phyloP scores from a whole-genome alignment of 2,329 filamentous ascomycete species.

The Beauveria caledonica region DNA sequence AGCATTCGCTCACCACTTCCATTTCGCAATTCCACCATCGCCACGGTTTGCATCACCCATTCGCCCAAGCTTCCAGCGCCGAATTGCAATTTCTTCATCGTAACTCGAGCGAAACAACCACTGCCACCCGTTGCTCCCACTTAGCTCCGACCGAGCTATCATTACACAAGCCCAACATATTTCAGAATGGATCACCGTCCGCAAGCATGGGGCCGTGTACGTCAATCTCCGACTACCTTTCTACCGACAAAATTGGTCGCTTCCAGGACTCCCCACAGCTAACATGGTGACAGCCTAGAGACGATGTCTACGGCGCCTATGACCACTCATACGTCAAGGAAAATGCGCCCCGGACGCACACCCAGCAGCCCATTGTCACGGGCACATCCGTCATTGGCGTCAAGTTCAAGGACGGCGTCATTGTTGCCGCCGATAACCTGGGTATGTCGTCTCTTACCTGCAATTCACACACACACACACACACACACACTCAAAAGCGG shows the following conservation, averaged over 20 bases:
- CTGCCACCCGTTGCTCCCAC: not conserved
- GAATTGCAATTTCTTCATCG: not conserved
- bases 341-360: constrained; percentile 69
- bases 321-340: constrained; percentile 75
- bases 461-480: not conserved
- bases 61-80: not conserved
- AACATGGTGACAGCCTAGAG: constrained; percentile 62
- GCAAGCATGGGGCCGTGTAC: constrained; percentile 64
- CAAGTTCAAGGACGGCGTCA: constrained; percentile 94
- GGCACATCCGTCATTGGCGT: constrained; percentile 91
- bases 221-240: constrained; percentile 21
- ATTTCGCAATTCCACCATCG: constrained; percentile 3
- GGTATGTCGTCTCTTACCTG: constrained; percentile 43
- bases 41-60: not conserved
- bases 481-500: not conserved
- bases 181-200: constrained; percentile 60
- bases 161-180: constrained; percentile 6
- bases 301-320: constrained; percentile 94
- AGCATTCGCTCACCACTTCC: constrained; percentile 5
- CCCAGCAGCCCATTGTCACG: constrained; percentile 87
- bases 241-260: no score
- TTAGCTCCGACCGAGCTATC: not conserved
- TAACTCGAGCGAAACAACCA: not conserved
- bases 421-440: constrained; percentile 94
- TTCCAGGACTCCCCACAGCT: not conserved